Evolutionary conservation across 164 flowering plant species (phyloP), one percentile per base, ranked within the genome.

Genomic region (Pachysandra terminalis): DNA sequence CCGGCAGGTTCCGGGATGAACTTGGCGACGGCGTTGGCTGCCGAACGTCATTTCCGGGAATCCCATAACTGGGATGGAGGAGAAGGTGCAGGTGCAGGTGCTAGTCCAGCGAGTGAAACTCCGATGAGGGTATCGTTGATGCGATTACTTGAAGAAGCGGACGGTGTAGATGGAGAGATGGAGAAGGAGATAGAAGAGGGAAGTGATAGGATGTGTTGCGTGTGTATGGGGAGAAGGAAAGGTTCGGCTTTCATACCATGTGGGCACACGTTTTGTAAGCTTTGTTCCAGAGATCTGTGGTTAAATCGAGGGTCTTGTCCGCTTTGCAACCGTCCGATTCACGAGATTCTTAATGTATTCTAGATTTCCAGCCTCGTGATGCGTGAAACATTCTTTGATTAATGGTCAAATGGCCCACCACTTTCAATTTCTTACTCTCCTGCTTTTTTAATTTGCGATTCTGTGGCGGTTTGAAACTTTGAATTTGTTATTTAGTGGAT

Each of bases 221-320:
- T 90, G 80, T 93, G 98, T 73, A 93, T 89, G 96, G 85, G 65
- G 69, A 82, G 96, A 77, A 83, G 77, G 68, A 93, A 89, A 66
- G 98, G 94, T 2, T 89, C 98, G 8, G 98, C 98, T 24, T 87
- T 90, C 87, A n/a, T n/a, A n/a, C n/a, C n/a, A n/a, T n/a, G n/a
- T n/a, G n/a, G n/a, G n/a, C n/a, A n/a, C n/a, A n/a, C 96, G 0
- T 93, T 84, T 76, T 93, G 98, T 74, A 86, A 96, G 74, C 84
- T 85, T 69, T 93, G 98, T 73, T 81, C 91, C 13, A 80, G 92
- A 76, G 96, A 90, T 73, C 27, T 93, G 45, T 87, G 96, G 96
- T 40, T 88, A 70, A 87, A 86, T 68, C 87, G 97, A 75, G 96
- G 96, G 0, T 71, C 85, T 21, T 93, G 98, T 83, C 92, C 96